These are phyloP conservation scores for Plenodomus lindquistii DNA, from an alignment of 2,329 filamentous ascomycete genomes.

Conservation along the genomic window DNA sequence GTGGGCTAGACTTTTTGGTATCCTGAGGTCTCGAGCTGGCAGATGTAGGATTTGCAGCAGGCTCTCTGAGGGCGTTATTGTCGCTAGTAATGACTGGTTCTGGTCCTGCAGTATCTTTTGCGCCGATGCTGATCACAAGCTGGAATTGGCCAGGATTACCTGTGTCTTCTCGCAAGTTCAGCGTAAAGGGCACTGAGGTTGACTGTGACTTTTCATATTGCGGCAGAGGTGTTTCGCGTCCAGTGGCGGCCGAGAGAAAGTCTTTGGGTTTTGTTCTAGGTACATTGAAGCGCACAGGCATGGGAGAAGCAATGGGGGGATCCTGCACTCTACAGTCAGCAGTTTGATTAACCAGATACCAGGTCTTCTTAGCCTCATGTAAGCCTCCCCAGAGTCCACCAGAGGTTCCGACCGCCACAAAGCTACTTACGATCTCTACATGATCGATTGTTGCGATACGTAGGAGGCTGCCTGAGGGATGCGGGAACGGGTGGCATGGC, in stretches of 20 bases:
- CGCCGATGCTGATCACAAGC: slow-evolving; percentile 33
- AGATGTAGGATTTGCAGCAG: slow-evolving; percentile 11
- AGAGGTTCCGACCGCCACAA: neutral
- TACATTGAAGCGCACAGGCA: slow-evolving; percentile 15
- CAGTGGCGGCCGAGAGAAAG: slow-evolving; percentile 16
- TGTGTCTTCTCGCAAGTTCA: slow-evolving; percentile 37
- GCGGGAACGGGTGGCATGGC: slow-evolving; percentile 10
- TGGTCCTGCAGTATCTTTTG: neutral
- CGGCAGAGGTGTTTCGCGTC: slow-evolving; percentile 31
- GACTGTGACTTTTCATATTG: slow-evolving; percentile 33
- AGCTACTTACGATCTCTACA: slow-evolving; percentile 24
- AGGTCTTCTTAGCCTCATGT: slow-evolving; percentile 8
- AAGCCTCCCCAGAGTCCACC: neutral
- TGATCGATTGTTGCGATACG: slow-evolving; percentile 6
- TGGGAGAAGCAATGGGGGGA: slow-evolving; percentile 27
- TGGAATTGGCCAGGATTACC: slow-evolving; percentile 37
- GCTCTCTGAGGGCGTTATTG: slow-evolving; percentile 4
- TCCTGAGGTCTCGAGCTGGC: slow-evolving; percentile 21
- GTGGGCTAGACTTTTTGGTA: slow-evolving; percentile 28
- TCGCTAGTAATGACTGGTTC: neutral
- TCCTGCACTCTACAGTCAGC: slow-evolving; percentile 19
- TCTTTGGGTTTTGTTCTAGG: slow-evolving; percentile 13
- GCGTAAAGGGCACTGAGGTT: slow-evolving; percentile 25
- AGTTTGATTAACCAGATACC: neutral
- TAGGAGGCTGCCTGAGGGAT: slow-evolving; percentile 18